Evolutionary conservation across 2,329 filamentous ascomycete species (phyloP).

Genomic region (Talaromyces islandicus): DNA sequence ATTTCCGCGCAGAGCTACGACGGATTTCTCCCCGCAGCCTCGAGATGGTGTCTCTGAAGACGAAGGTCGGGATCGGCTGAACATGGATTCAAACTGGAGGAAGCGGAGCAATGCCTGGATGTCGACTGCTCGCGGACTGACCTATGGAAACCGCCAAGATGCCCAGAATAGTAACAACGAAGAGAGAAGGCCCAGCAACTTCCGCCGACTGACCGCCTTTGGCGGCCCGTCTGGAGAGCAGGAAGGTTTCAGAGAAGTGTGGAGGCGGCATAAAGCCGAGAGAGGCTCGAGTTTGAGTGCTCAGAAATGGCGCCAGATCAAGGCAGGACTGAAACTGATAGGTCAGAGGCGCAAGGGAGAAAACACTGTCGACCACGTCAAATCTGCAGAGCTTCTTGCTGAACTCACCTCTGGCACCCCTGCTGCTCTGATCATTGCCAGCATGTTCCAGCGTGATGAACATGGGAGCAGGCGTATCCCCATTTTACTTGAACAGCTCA

Average conservation of each 20-base stretch:
- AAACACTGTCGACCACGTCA: conserved; percentile 79
- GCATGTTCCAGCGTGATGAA: conserved; percentile 96
- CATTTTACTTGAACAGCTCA: conserved; percentile 89
- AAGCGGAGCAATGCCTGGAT: conserved; percentile 55
- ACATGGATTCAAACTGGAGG: conserved; percentile 51
- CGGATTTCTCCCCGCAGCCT: conserved; percentile 51
- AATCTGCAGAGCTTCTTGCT: conserved; percentile 93
- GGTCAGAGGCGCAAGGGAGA: conserved; percentile 77
- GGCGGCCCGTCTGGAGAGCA: conserved; percentile 58
- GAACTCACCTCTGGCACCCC: conserved; percentile 89
- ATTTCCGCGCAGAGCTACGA: conserved; percentile 60
- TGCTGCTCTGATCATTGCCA: conserved; percentile 87
- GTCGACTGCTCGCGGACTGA: conserved; percentile 37
- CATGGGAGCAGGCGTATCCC: conserved; percentile 93
- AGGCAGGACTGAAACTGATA: conserved; percentile 75
- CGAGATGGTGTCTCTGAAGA: conserved; percentile 67
- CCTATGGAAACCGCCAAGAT: conserved; percentile 46
- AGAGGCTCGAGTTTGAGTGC: conserved; percentile 65
- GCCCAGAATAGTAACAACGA: conserved; percentile 45
- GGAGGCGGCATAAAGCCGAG: conserved; percentile 49
- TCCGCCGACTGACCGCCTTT: conserved; percentile 59
- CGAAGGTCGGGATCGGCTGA: conserved; percentile 61
- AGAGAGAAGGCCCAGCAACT: conserved; percentile 55
- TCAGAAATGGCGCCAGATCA: conserved; percentile 88
- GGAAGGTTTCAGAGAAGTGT: conserved; percentile 57